phyloP scores from a whole-genome alignment of 2,329 filamentous ascomycete species.

The Paraphoma sp. region DNA sequence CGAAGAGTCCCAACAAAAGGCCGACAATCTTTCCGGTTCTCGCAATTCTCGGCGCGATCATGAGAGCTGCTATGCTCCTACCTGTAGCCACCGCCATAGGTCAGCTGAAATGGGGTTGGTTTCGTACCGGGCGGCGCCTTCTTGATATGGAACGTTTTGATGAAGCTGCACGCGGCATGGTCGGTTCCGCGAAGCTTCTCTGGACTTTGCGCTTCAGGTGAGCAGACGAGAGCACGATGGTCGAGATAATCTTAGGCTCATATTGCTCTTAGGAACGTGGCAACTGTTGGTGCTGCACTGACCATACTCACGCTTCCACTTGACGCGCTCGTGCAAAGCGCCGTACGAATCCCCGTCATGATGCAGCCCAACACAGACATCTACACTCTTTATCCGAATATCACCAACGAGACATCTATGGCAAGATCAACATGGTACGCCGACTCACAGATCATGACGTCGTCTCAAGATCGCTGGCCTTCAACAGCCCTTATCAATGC shows the following conservation, averaged over 20 bases:
- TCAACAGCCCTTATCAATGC: neutral
- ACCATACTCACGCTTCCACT: conserved; percentile 3
- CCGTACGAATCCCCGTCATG: neutral
- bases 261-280: neutral
- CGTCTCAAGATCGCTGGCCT: neutral
- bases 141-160: conserved; percentile 8
- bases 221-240: neutral
- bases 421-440: neutral
- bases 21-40: conserved; percentile 2
- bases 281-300: conserved; percentile 2
- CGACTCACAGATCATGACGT: neutral
- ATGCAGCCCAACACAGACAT: neutral
- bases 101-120: conserved; percentile 13
- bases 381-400: neutral
- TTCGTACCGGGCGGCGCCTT: neutral
- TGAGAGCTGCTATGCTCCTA: conserved; percentile 7
- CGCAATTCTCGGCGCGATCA: conserved; percentile 1
- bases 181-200: conserved; percentile 3
- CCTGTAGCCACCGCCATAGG: conserved; percentile 7
- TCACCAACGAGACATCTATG: neutral
- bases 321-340: conserved; percentile 6
- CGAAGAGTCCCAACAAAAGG: neutral
- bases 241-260: too few species aligned
- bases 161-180: conserved; percentile 8
- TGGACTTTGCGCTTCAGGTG: conserved; percentile 4